Evolutionary conservation across 495 filamentous ascomycete genomes (phyloP).

Genomic region (Platismatia glauca): DNA sequence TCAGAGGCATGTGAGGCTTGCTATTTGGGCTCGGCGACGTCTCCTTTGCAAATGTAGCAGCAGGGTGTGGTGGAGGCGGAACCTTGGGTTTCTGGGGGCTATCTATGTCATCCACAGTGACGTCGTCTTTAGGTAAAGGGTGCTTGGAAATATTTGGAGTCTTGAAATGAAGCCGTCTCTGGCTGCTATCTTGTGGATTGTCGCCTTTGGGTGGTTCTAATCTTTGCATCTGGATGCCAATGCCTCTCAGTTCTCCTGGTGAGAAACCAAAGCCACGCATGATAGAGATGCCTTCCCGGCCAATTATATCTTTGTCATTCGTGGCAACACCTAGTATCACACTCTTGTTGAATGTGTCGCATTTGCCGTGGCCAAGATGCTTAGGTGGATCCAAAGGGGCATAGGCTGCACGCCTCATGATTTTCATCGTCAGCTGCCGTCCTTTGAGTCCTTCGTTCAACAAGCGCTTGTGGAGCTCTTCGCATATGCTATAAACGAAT

Average conservation of each 20-base stretch:
- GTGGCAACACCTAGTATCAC: constrained; percentile 72
- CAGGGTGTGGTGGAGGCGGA: constrained; percentile 37
- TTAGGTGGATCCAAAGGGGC: constrained; percentile 90
- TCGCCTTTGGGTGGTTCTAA: constrained; percentile 63
- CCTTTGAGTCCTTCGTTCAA: constrained; percentile 78
- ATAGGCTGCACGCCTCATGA: constrained; percentile 78
- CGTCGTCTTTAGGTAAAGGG: constrained; percentile 31
- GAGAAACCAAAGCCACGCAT: constrained; percentile 73
- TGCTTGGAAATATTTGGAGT: constrained; percentile 26
- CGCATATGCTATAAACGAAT: constrained; percentile 73
- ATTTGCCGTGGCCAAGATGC: constrained; percentile 90
- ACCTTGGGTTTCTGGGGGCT: constrained; percentile 59
- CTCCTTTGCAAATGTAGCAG: constrained; percentile 44
- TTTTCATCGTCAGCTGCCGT: constrained; percentile 79
- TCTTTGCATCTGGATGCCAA: constrained; percentile 88
- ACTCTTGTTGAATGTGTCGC: constrained; percentile 87
- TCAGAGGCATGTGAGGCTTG: constrained; percentile 56
- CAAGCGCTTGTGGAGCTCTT: constrained; percentile 71
- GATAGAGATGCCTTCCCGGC: constrained; percentile 73
- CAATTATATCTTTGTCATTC: constrained; percentile 57
- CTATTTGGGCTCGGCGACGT: constrained; percentile 38
- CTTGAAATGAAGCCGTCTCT: constrained; percentile 54
- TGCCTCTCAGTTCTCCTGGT: constrained; percentile 79
- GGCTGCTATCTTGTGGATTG: constrained; percentile 46
- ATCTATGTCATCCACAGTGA: constrained; percentile 44